Evolutionary conservation across 2,329 filamentous ascomycete species (phyloP).

Genomic region (Leptographium galeiforme): DNA sequence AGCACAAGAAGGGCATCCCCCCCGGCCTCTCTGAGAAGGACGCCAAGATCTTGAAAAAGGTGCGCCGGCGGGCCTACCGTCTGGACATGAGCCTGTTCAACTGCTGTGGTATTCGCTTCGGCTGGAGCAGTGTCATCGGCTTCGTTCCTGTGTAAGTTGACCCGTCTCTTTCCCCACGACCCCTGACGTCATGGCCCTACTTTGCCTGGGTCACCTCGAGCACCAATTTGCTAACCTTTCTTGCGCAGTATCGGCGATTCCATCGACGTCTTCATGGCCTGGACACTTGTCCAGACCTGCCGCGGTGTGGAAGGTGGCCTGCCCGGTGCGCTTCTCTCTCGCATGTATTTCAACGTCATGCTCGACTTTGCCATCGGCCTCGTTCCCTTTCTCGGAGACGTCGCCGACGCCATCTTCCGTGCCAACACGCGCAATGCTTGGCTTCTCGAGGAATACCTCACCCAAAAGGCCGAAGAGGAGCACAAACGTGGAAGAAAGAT

Average conservation of each 20-base stretch:
- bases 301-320: slow-evolving; percentile 65
- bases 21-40: slow-evolving; percentile 75
- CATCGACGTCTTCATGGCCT: slow-evolving; percentile 58
- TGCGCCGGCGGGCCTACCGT: slow-evolving; percentile 73
- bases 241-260: slow-evolving; percentile 54
- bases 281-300: slow-evolving; percentile 63
- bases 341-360: slow-evolving; percentile 71
- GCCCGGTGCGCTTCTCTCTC: slow-evolving; percentile 40
- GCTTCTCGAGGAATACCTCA: slow-evolving; percentile 38
- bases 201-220: too few species aligned
- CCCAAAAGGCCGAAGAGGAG: slow-evolving; percentile 51
- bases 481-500: slow-evolving; percentile 2
- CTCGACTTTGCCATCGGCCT: slow-evolving; percentile 64
- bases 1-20: slow-evolving; percentile 72
- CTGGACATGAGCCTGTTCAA: slow-evolving; percentile 78
- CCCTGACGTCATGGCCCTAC: background rate
- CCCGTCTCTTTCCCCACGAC: background rate
- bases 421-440: slow-evolving; percentile 67
- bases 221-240: background rate
- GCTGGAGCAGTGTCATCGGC: slow-evolving; percentile 79
- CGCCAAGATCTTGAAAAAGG: slow-evolving; percentile 66
- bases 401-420: slow-evolving; percentile 59
- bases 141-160: slow-evolving; percentile 62
- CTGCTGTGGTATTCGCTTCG: slow-evolving; percentile 69
- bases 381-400: slow-evolving; percentile 62